A percentile compares a stretch with the other conserved stretches of the same genome.
These are phyloP conservation scores for Alternaria atra DNA, from an alignment of 2,329 filamentous ascomycete species.

Conservation along the genomic window DNA sequence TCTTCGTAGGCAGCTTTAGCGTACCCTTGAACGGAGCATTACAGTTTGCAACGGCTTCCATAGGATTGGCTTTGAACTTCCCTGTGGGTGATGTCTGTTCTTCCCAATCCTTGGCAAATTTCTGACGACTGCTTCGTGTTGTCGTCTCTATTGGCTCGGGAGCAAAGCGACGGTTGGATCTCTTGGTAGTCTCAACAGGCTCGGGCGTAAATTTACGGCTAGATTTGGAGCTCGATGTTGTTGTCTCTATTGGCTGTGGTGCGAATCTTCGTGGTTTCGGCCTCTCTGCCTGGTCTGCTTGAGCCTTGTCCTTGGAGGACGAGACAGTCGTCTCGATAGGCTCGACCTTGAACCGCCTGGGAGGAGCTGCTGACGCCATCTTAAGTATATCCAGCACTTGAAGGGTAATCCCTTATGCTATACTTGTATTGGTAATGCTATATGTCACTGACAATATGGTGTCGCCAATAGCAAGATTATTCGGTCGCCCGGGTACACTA, in stretches of 20 bases:
- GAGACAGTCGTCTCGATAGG: slow-evolving; percentile 46
- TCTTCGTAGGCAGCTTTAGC: slow-evolving; percentile 44
- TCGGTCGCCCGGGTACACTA: slow-evolving; percentile 32
- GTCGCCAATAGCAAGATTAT: slow-evolving; percentile 24
- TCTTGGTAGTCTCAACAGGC: slow-evolving; percentile 73
- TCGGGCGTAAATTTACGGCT: slow-evolving; percentile 69
- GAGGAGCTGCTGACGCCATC: slow-evolving; percentile 45
- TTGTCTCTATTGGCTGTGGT: slow-evolving; percentile 52
- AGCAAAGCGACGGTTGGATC: slow-evolving; percentile 61
- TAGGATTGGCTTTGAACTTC: slow-evolving; percentile 42
- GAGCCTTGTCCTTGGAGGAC: slow-evolving; percentile 71
- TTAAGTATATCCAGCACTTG: slow-evolving; percentile 8
- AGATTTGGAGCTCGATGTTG: slow-evolving; percentile 26
- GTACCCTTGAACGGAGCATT: slow-evolving; percentile 34
- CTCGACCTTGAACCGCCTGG: slow-evolving; percentile 50
- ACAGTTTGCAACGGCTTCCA: slow-evolving; percentile 36
- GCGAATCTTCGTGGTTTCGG: slow-evolving; percentile 42
- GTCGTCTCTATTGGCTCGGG: slow-evolving; percentile 51
- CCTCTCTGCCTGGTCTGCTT: slow-evolving; percentile 56
- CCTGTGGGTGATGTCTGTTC: slow-evolving; percentile 30
- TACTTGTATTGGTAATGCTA: slow-evolving; percentile 10
- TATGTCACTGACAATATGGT: slow-evolving; percentile 27
- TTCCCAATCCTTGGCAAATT: slow-evolving; percentile 39
- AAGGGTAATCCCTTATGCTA: slow-evolving; percentile 12
- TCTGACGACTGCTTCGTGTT: slow-evolving; percentile 38